A percentile compares a stretch with the other conserved stretches of the same genome.
Evolutionary conservation across 768 basidiomycete species (phyloP).

Genomic region (Candolleomyces eurysporus): DNA sequence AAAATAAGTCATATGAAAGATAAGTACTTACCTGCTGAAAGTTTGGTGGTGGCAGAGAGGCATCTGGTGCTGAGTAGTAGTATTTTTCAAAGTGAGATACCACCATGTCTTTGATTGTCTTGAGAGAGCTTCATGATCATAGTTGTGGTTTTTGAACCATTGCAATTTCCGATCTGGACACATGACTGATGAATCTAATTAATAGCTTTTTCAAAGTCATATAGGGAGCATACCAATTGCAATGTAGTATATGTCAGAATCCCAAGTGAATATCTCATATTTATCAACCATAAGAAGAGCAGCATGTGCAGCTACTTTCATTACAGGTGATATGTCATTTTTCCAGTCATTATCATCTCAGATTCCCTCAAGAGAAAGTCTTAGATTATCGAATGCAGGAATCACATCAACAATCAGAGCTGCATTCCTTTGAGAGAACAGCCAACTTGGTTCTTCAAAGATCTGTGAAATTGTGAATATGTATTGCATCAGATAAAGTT

Average conservation of each 20-base stretch:
- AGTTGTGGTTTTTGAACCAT: slow-evolving; percentile 16
- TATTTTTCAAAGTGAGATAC: slow-evolving; percentile 9
- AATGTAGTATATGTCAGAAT: slow-evolving; percentile 16
- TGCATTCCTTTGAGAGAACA: slow-evolving; percentile 20
- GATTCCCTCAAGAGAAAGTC: slow-evolving; percentile 8
- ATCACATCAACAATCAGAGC: slow-evolving; percentile 20
- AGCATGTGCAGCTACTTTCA: slow-evolving; percentile 13
- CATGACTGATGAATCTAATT: slow-evolving; percentile 10
- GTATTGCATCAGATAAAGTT: neutral
- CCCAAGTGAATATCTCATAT: slow-evolving; percentile 6
- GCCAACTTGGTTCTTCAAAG: slow-evolving; percentile 18
- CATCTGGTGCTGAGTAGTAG: slow-evolving; percentile 6
- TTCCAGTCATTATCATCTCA: slow-evolving; percentile 8
- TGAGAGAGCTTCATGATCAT: neutral
- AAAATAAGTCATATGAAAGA: neutral
- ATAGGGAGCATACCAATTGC: slow-evolving; percentile 13
- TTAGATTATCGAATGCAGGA: slow-evolving; percentile 16
- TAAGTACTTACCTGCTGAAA: neutral
- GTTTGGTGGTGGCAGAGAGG: neutral
- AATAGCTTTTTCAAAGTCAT: neutral
- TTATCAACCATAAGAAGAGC: slow-evolving; percentile 15
- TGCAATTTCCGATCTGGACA: slow-evolving; percentile 20
- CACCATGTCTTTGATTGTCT: slow-evolving; percentile 11
- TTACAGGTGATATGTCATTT: slow-evolving; percentile 1
- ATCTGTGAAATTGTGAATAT: slow-evolving; percentile 13